Evolutionary conservation across 768 basidiomycete genomes (phyloP).

Genomic region (Glaciozyma martinii): DNA sequence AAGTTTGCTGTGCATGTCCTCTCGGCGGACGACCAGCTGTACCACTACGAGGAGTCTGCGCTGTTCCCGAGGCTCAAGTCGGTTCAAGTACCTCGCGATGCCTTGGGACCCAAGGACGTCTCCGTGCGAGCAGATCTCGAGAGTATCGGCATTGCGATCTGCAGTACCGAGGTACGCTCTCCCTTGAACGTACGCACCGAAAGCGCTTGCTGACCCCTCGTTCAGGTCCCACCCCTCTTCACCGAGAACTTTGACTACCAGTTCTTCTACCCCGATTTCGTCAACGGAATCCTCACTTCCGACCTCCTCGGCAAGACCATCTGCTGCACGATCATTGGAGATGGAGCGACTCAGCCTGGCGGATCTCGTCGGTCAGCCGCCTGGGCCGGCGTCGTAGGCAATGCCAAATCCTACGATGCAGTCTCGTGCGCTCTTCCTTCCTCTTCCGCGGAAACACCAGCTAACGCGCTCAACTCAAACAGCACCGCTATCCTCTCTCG

Average conservation of each 20-base stretch:
- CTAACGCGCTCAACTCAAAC: conserved; percentile 9
- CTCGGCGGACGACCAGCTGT: conserved; percentile 66
- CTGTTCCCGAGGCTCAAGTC: conserved; percentile 58
- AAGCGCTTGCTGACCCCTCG: not conserved
- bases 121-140: conserved; percentile 82
- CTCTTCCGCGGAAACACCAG: conserved; percentile 5
- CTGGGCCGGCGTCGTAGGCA: conserved; percentile 86
- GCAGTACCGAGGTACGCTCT: conserved; percentile 72
- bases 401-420: conserved; percentile 83
- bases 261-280: conserved; percentile 83
- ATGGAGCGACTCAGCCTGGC: conserved; percentile 13
- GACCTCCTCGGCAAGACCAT: conserved; percentile 93
- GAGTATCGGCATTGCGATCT: conserved; percentile 83
- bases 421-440: conserved; percentile 52
- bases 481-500: conserved; percentile 88
- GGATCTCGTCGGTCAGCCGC: not conserved
- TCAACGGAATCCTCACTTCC: conserved; percentile 85
- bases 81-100: conserved; percentile 65
- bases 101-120: conserved; percentile 66
- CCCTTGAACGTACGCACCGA: not conserved
- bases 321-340: conserved; percentile 72
- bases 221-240: conserved; percentile 83
- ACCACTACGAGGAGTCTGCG: conserved; percentile 71
- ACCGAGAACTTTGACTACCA: conserved; percentile 98
- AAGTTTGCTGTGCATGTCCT: conserved; percentile 57